These are phyloP conservation scores for Eimeria acervulina DNA, from an alignment of 169 alveolate genomes.

Conservation along the genomic window DNA sequence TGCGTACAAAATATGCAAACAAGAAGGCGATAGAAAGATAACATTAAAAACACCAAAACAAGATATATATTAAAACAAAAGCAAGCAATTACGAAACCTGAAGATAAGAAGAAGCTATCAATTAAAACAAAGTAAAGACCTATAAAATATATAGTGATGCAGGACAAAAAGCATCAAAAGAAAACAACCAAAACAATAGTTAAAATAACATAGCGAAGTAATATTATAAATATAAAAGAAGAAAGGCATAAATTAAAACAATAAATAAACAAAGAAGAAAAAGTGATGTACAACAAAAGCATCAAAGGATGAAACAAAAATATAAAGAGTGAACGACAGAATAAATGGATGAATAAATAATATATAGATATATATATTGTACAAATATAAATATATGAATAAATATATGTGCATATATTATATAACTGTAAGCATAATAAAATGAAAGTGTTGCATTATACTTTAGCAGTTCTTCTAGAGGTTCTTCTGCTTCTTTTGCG, in stretches of 20 bases:
- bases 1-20: too few relatives aligned
- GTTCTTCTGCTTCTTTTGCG: slow-evolving; percentile 58
- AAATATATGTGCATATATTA: background rate
- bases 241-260: too few relatives aligned
- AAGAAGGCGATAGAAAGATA: background rate
- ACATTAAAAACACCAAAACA: background rate
- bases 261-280: too few relatives aligned
- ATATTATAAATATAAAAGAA: too few relatives aligned
- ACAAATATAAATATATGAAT: background rate
- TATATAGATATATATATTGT: background rate
- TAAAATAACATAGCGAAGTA: too few relatives aligned
- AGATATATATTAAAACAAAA: background rate
- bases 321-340: background rate
- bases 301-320: background rate
- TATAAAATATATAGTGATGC: too few relatives aligned
- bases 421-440: too few relatives aligned
- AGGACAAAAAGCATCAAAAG: too few relatives aligned
- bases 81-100: background rate
- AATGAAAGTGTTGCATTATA: background rate
- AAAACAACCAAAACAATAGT: too few relatives aligned
- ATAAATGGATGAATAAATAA: background rate
- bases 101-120: too few relatives aligned
- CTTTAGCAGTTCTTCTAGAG: slow-evolving; percentile 53
- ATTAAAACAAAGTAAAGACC: too few relatives aligned
- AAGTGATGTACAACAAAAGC: background rate